Conservation (phyloP, 352 stramenopile species). For the Globisporangium apiculatum region DNA sequence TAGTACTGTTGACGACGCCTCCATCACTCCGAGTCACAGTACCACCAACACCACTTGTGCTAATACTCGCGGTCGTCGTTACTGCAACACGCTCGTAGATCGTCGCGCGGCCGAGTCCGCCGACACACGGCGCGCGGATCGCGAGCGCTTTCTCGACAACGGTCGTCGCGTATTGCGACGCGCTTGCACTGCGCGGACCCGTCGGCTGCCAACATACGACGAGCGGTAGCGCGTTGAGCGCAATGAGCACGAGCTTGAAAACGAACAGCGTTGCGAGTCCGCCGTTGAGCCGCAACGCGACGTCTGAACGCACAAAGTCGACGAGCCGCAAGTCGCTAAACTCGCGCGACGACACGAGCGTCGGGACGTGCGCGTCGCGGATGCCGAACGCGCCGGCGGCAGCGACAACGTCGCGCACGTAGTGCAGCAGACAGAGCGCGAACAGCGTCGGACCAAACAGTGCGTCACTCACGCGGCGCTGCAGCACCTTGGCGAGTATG, state of each 20-base stretch:
- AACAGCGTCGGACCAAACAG: slow-evolving; percentile 18
- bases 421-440: slow-evolving; percentile 16
- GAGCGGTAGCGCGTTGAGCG: slow-evolving; percentile 9
- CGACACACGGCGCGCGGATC: slow-evolving; percentile 8
- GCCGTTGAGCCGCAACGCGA: slow-evolving; percentile 10
- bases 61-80: background rate
- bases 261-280: slow-evolving; percentile 7
- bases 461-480: slow-evolving; percentile 13
- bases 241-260: slow-evolving; percentile 9
- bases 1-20: too few relatives aligned
- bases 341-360: slow-evolving; percentile 7
- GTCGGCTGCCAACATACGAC: slow-evolving; percentile 7
- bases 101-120: slow-evolving; percentile 5
- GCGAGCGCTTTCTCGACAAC: slow-evolving; percentile 11
- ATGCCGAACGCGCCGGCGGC: slow-evolving; percentile 4
- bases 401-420: slow-evolving; percentile 8
- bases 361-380: background rate
- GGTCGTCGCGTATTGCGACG: background rate
- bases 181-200: slow-evolving; percentile 1
- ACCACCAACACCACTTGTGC: background rate
- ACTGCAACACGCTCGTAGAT: background rate
- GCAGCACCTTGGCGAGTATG: slow-evolving; percentile 13
- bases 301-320: slow-evolving; percentile 4
- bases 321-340: slow-evolving; percentile 6
- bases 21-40: too few relatives aligned